Conservation (phyloP, 116 monocot species). For the Phalaenopsis hybrid region DNA sequence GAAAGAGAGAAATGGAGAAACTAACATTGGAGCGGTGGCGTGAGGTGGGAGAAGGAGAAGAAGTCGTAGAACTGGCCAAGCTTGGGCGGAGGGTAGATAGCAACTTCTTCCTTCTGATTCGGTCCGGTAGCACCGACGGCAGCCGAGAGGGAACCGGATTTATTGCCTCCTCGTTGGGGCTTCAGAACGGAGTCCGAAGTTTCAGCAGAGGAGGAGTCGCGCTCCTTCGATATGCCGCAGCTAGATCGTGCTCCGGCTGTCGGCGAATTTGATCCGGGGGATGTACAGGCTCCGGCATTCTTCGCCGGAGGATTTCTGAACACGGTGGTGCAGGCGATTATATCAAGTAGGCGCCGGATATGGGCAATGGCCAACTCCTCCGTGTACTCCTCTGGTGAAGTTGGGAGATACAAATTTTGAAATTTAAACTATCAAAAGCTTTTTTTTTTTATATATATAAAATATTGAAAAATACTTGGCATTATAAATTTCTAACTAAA, state of each 20-base stretch:
- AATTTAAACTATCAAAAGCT: too few species aligned
- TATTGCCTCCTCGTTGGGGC: neutral
- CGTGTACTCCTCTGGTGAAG: conserved; percentile 70
- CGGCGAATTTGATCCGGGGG: neutral
- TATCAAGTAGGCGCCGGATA: conserved; percentile 87
- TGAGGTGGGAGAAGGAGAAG: conserved; percentile 83
- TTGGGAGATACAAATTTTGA: neutral
- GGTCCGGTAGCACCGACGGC: neutral
- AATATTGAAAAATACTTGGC: too few species aligned
- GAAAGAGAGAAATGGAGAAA: conserved; percentile 3
- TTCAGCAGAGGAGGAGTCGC: neutral
- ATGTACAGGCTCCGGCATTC: conserved; percentile 4
- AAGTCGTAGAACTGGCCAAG: conserved; percentile 95
- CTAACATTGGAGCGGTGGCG: conserved; percentile 72
- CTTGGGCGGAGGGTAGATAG: conserved; percentile 73
- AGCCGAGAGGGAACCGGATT: neutral
- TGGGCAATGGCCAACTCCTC: conserved; percentile 78
- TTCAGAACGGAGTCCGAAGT: neutral
- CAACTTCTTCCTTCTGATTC: conserved; percentile 8
- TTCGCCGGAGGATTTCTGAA: conserved; percentile 41
- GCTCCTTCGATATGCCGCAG: conserved; percentile 3
- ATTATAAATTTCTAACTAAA: too few species aligned
- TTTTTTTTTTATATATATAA: too few species aligned
- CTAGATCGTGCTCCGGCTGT: conserved; percentile 2
- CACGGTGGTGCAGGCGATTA: conserved; percentile 78